A percentile compares a stretch with the other conserved stretches of the same genome.
These are phyloP conservation scores for Fusarium sp. DNA, from an alignment of 2,329 filamentous ascomycete species.

Conservation along the genomic window DNA sequence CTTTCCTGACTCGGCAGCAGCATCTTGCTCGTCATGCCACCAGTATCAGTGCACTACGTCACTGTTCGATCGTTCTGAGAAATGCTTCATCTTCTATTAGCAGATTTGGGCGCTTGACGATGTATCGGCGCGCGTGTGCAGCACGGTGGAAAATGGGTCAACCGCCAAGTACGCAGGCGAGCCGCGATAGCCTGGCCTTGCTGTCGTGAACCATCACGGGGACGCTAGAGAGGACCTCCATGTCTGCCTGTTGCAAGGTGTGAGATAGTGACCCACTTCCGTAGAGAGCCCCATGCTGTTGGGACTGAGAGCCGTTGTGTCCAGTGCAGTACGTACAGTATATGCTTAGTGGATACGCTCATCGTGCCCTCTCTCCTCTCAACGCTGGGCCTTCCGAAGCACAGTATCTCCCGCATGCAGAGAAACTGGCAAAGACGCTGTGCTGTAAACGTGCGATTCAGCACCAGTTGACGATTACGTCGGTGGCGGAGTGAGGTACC, in stretches of 20 bases:
- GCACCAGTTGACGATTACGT: conserved; percentile 43
- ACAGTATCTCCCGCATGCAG: conserved; percentile 36
- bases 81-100: conserved; percentile 24
- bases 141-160: conserved; percentile 34
- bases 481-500: conserved; percentile 47
- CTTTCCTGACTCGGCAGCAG: conserved; percentile 41
- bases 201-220: conserved; percentile 45
- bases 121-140: conserved; percentile 17
- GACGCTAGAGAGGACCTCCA: conserved; percentile 29
- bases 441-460: conserved; percentile 40
- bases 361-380: conserved; percentile 11
- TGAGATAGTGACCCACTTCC: conserved; percentile 36
- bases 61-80: conserved; percentile 8
- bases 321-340: conserved; percentile 19
- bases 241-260: conserved; percentile 29
- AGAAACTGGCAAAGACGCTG: conserved; percentile 16
- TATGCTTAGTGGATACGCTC: conserved; percentile 10
- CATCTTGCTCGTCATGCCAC: conserved; percentile 13
- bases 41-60: conserved; percentile 22
- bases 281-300: conserved; percentile 43
- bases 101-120: conserved; percentile 29
- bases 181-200: conserved; percentile 48
- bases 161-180: conserved; percentile 43
- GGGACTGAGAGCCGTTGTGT: conserved; percentile 32
- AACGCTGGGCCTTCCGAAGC: conserved; percentile 32